Conservation (phyloP, 305 asterid genomes). For the Euphrasia arctica region DNA sequence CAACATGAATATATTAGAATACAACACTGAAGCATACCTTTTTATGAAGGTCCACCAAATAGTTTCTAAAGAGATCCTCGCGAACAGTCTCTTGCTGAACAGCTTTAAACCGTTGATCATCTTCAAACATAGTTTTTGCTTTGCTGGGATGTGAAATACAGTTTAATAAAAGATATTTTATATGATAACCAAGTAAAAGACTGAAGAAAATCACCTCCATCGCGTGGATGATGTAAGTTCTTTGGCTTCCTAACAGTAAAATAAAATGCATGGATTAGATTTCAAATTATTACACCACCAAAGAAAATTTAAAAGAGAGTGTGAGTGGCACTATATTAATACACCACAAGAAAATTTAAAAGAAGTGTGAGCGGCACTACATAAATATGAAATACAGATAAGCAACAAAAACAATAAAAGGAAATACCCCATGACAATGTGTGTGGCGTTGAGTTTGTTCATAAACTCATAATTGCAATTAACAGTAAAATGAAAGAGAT, state of each 20-base stretch:
- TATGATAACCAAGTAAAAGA: slow-evolving; percentile 16
- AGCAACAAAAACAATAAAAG: background rate
- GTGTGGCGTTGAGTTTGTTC: slow-evolving; percentile 10
- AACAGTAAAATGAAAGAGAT: slow-evolving; percentile 24
- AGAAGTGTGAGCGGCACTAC: background rate
- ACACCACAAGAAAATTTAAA: background rate
- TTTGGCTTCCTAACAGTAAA: slow-evolving; percentile 70
- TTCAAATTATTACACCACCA: slow-evolving; percentile 8
- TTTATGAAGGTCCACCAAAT: slow-evolving; percentile 90
- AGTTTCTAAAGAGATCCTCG: slow-evolving; percentile 88
- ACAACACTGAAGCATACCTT: slow-evolving; percentile 44
- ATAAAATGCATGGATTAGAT: slow-evolving; percentile 26
- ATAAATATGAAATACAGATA: slow-evolving; percentile 1
- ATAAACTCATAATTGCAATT: background rate
- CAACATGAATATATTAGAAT: slow-evolving; percentile 7
- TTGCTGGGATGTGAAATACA: slow-evolving; percentile 58
- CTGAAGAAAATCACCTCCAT: slow-evolving; percentile 65
- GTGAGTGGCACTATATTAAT: slow-evolving; percentile 11
- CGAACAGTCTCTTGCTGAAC: slow-evolving; percentile 92
- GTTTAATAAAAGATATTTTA: slow-evolving; percentile 22
- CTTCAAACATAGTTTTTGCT: slow-evolving; percentile 86
- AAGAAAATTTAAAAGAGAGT: background rate
- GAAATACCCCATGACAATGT: slow-evolving; percentile 1
- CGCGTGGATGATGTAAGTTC: slow-evolving; percentile 90
- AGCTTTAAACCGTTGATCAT: slow-evolving; percentile 92